Base-by-base conservation (phyloP, 1,284 basidiomycete genomes). In the Hymenochaete sp. region DNA sequence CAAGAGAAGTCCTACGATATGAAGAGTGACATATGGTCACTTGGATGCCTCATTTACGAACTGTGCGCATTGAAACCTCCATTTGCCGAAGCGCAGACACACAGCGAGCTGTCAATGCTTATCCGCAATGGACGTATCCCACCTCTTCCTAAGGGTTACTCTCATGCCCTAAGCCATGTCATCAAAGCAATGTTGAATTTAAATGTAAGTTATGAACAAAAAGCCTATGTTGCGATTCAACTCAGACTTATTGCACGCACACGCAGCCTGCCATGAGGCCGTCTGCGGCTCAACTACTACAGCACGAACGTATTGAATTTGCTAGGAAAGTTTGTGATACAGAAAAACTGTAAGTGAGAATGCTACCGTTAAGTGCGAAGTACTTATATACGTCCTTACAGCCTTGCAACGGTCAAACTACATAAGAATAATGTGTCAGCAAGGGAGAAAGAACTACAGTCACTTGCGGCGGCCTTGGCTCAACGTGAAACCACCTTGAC, bases 1-100 rank as follows among this genome's bases (percentile, higher is more conserved):
- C 89, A 91, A 62, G 93, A 96, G 58, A 92, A 90, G 60, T 80
- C 87, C 4, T 98, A 98, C 64, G 95, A 98, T 66, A 86, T 88
- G 16, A 98, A 97, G 66, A 93, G 89, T 0, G 93, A 98, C 59
- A 96, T 98, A 41, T 98, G 95, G 95, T 93, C 91, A 9, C 73
- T 98, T 27, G 95, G 93, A 1, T 98, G 95, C 63, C 72, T 98
- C 32, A 89, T 97, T 29, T 98, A 89, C 62, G 93, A 98, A 65
- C 76, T 98, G 41, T 97, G 93, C 56, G 90, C 93, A 0, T 71
- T 91, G 43, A 84, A 85, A 55, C 91, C 90, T 0, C 91, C 91
- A 8, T 93, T 93, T 56, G 83, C 90, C 56, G 88, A 92, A 64
- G 90, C 91, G 0, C 82, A 87, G 60, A 91, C 89, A 0, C 90